Conservation (phyloP, 2,329 filamentous ascomycete genomes). For the Nothopassalora personata region DNA sequence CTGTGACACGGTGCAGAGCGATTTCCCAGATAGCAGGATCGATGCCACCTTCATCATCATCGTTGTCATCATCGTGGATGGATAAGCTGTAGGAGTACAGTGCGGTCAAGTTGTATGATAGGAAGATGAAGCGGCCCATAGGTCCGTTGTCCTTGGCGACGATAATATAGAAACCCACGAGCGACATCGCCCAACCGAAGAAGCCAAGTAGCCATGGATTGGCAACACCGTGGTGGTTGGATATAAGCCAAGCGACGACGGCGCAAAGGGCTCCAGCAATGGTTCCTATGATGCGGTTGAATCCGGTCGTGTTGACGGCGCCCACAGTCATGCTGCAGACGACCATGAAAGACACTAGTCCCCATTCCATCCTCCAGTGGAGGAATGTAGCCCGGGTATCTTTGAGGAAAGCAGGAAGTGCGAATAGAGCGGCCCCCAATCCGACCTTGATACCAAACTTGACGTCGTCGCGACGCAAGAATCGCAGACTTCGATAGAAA, state of each 20-base stretch:
- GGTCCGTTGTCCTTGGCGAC: slow-evolving; percentile 77
- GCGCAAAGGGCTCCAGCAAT: slow-evolving; percentile 73
- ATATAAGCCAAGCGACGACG: slow-evolving; percentile 70
- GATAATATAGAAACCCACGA: slow-evolving; percentile 78
- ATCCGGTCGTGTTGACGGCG: slow-evolving; percentile 87
- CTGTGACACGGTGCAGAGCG: slow-evolving; percentile 76
- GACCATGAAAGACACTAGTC: slow-evolving; percentile 92
- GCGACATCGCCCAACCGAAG: slow-evolving; percentile 69
- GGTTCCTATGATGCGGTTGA: slow-evolving; percentile 80
- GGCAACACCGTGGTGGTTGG: slow-evolving; percentile 48
- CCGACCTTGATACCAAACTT: slow-evolving; percentile 90
- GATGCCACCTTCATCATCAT: slow-evolving; percentile 77
- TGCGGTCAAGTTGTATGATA: slow-evolving; percentile 93
- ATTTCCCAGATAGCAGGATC: slow-evolving; percentile 85
- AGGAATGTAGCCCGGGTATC: slow-evolving; percentile 73
- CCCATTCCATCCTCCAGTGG: slow-evolving; percentile 94
- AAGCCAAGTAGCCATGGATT: slow-evolving; percentile 72
- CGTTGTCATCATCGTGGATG: slow-evolving; percentile 71
- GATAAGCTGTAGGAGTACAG: slow-evolving; percentile 90
- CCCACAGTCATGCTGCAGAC: slow-evolving; percentile 98
- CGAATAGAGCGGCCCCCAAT: slow-evolving; percentile 81
- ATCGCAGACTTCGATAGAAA: slow-evolving; percentile 50
- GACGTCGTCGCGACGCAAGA: slow-evolving; percentile 60
- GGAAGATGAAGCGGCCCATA: slow-evolving; percentile 85
- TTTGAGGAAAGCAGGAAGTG: slow-evolving; percentile 78